phyloP scores from a whole-genome alignment of 225 moss, liverwort and hornwort genomes.

The Ulota crispa region DNA sequence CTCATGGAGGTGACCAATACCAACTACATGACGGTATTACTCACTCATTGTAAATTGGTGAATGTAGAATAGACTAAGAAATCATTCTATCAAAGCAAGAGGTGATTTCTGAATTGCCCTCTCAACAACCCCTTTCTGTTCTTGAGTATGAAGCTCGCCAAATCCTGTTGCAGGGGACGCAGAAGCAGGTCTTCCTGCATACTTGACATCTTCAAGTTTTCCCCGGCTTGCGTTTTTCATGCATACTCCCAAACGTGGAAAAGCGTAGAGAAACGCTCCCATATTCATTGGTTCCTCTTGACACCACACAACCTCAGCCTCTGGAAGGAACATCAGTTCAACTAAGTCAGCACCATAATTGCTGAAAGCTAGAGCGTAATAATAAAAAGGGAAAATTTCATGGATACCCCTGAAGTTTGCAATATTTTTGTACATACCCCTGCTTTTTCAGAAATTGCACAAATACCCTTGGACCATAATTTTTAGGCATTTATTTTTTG shows the following conservation, averaged over 20 bases:
- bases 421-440: no score
- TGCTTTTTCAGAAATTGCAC: no score
- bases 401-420: no score
- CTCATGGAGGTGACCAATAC: neutral
- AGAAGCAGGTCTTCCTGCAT: constrained; percentile 70
- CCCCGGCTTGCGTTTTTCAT: constrained; percentile 50
- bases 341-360: neutral
- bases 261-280: constrained; percentile 67
- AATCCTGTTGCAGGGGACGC: constrained; percentile 89
- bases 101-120: constrained; percentile 54
- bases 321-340: constrained; percentile 35
- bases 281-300: constrained; percentile 98
- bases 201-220: constrained; percentile 70
- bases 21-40: neutral
- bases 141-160: constrained; percentile 63
- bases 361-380: neutral
- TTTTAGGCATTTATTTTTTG: no score
- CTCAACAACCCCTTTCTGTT: constrained; percentile 72
- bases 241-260: constrained; percentile 63
- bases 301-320: constrained; percentile 89
- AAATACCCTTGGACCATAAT: no score
- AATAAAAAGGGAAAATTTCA: neutral
- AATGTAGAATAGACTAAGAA: neutral
- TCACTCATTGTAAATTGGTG: neutral
- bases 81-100: constrained; percentile 30